Conservation (phyloP, 306 rosid genomes). For the Trichosanthes truncata region DNA sequence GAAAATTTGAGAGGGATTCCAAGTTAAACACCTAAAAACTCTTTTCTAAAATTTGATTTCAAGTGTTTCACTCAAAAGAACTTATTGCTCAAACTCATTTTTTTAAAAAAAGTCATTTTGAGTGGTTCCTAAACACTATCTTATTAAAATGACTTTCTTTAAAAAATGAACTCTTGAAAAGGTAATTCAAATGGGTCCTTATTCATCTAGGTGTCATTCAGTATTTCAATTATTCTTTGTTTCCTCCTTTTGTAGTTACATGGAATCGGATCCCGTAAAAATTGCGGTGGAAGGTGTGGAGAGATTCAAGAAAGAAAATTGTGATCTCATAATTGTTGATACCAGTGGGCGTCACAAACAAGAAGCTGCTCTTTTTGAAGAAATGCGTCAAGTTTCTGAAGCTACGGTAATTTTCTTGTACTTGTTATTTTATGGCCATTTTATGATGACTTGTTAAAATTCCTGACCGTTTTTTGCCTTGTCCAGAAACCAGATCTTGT, state of each 20-base stretch:
- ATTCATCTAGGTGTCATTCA: neutral
- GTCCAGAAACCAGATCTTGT: conserved; percentile 78
- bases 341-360: conserved; percentile 89
- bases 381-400: conserved; percentile 88
- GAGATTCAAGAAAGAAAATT: conserved; percentile 64
- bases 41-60: too few relatives aligned
- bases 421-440: conserved; percentile 2
- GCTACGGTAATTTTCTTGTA: conserved; percentile 56
- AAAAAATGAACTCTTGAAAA: too few relatives aligned
- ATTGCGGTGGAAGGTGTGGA: conserved; percentile 85
- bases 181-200: too few relatives aligned
- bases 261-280: conserved; percentile 72
- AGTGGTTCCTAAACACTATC: too few relatives aligned
- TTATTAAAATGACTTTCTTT: too few relatives aligned
- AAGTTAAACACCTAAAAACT: too few relatives aligned
- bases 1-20: too few relatives aligned
- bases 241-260: conserved; percentile 37
- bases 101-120: too few relatives aligned
- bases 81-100: too few relatives aligned
- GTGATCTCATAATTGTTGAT: conserved; percentile 79
- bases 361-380: conserved; percentile 87
- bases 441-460: neutral
- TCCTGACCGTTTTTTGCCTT: conserved; percentile 20
- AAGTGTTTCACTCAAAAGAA: too few relatives aligned
- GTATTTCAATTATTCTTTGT: conserved; percentile 12